Conservation (phyloP, 2,329 filamentous ascomycete species). For the Lachnellula suecica region DNA sequence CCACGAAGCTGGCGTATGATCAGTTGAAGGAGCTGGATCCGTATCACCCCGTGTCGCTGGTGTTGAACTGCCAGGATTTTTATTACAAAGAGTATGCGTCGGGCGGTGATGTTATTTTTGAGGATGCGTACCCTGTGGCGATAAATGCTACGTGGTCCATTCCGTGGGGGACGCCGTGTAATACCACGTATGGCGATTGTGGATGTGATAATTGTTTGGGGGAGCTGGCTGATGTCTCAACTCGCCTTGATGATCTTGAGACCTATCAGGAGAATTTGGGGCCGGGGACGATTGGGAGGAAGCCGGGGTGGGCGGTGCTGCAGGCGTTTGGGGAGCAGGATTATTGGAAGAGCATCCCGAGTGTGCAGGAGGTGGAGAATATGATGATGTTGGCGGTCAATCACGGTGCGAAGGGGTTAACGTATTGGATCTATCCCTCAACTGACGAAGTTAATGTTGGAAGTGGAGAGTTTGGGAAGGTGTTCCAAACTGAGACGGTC, state of each 20-base stretch:
- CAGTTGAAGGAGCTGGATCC: constrained; percentile 44
- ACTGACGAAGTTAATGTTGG: constrained; percentile 18
- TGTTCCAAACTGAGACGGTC: constrained; percentile 35
- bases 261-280: constrained; percentile 38
- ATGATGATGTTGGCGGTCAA: constrained; percentile 47
- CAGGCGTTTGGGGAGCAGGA: constrained; percentile 47
- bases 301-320: constrained; percentile 47
- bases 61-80: constrained; percentile 51
- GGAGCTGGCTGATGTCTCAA: constrained; percentile 30
- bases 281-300: constrained; percentile 25
- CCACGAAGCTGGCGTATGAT: constrained; percentile 41
- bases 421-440: constrained; percentile 46
- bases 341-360: constrained; percentile 48
- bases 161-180: constrained; percentile 45
- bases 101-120: constrained; percentile 49
- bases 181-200: constrained; percentile 48
- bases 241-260: constrained; percentile 39
- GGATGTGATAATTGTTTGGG: constrained; percentile 48
- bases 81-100: constrained; percentile 46
- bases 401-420: constrained; percentile 47
- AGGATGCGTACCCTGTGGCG: constrained; percentile 48
- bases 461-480: constrained; percentile 38
- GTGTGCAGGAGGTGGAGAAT: constrained; percentile 41
- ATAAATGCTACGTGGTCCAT: constrained; percentile 44
- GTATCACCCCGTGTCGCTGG: constrained; percentile 49